These are phyloP conservation scores for Chenopodium berlandieri DNA, from an alignment of 148 eudicot genomes.

Conservation along the genomic window DNA sequence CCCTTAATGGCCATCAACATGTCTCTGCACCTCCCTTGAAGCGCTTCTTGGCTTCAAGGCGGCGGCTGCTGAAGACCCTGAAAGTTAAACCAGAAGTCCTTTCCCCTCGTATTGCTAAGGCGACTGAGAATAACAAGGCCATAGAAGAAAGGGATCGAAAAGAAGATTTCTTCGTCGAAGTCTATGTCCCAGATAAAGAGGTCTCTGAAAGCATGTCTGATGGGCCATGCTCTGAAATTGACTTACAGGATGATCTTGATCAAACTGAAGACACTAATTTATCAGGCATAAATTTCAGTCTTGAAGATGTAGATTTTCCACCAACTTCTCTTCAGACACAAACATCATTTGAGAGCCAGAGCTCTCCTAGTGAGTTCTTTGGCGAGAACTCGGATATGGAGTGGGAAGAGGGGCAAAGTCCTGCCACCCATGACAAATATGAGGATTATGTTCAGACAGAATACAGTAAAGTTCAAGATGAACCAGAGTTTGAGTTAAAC, in stretches of 20 bases:
- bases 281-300: slow-evolving; percentile 21
- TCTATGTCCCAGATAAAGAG: slow-evolving; percentile 28
- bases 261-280: slow-evolving; percentile 9
- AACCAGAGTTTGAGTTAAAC: slow-evolving; percentile 25
- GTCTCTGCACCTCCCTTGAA: slow-evolving; percentile 56
- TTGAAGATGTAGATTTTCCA: slow-evolving; percentile 11
- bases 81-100: slow-evolving; percentile 43
- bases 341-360: slow-evolving; percentile 24
- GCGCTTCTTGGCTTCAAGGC: slow-evolving; percentile 60
- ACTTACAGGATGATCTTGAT: slow-evolving; percentile 23
- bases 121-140: slow-evolving; percentile 14
- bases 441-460: slow-evolving; percentile 18
- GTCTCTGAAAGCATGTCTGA: slow-evolving; percentile 22
- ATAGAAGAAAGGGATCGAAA: slow-evolving; percentile 20
- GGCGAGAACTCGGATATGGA: slow-evolving; percentile 55
- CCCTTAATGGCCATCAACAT: slow-evolving; percentile 83
- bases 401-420: slow-evolving; percentile 52
- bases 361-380: slow-evolving; percentile 29
- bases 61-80: slow-evolving; percentile 54
- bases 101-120: slow-evolving; percentile 40
- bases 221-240: slow-evolving; percentile 21
- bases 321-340: slow-evolving; percentile 21
- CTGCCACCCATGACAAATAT: slow-evolving; percentile 14
- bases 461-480: slow-evolving; percentile 23
- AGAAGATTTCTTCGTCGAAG: slow-evolving; percentile 50